These are phyloP conservation scores for Colletotrichum tanaceti DNA, from an alignment of 2,329 filamentous ascomycete genomes.

Conservation along the genomic window DNA sequence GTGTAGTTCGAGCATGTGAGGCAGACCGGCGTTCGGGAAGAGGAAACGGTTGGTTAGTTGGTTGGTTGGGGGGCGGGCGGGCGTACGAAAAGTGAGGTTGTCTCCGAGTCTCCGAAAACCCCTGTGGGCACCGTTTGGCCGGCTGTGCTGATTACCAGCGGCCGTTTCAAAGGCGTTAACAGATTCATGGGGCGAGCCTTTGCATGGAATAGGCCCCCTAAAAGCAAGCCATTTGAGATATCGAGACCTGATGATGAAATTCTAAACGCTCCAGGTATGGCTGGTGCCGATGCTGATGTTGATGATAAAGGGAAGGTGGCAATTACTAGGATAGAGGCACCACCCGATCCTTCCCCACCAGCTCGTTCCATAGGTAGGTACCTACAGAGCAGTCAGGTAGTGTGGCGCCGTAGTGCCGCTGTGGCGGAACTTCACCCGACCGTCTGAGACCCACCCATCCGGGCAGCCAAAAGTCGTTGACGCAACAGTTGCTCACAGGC, in stretches of 20 bases:
- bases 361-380: constrained; percentile 18
- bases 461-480: constrained; percentile 34
- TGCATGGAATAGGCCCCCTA: too few species aligned
- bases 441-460: not conserved
- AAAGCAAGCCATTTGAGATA: not conserved
- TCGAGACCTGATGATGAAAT: not conserved
- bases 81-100: constrained; percentile 21
- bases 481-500: constrained; percentile 29
- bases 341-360: not conserved
- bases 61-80: not conserved
- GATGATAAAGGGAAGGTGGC: not conserved
- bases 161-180: too few species aligned
- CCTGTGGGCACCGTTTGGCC: not conserved
- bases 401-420: constrained; percentile 29
- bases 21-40: constrained; percentile 13
- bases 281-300: not conserved
- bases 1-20: not conserved
- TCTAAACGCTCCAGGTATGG: not conserved
- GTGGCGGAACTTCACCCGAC: constrained; percentile 22
- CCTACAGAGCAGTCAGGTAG: not conserved
- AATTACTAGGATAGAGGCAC: not conserved
- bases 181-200: not conserved
- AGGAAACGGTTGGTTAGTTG: constrained; percentile 11
- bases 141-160: not conserved
- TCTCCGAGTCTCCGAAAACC: constrained; percentile 5